phyloP scores from a whole-genome alignment of 345 rosid species.

The Rhizophora apiculata region DNA sequence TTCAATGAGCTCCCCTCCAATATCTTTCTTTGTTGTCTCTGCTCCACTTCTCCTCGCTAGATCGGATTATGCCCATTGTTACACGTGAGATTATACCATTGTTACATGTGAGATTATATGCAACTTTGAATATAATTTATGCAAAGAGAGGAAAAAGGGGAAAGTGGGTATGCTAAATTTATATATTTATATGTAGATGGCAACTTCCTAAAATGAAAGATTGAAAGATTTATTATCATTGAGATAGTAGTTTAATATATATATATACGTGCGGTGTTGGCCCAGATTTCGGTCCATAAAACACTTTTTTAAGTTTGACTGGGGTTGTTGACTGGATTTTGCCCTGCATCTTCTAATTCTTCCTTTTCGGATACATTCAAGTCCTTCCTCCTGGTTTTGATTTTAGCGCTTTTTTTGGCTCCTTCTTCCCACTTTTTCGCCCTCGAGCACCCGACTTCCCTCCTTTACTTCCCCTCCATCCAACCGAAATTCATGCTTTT shows the following conservation, averaged over 20 bases:
- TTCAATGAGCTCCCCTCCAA: constrained; percentile 17
- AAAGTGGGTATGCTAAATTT: neutral
- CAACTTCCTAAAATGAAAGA: constrained; percentile 12
- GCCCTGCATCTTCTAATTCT: neutral
- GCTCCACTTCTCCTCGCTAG: too few species aligned
- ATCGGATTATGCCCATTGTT: too few species aligned
- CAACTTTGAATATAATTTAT: too few species aligned
- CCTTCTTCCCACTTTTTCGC: constrained; percentile 48
- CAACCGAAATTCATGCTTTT: constrained; percentile 43
- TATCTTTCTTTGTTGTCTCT: neutral
- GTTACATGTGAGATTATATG: too few species aligned
- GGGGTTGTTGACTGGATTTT: constrained; percentile 33
- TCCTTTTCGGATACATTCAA: neutral
- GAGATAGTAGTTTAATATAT: too few species aligned
- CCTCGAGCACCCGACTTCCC: constrained; percentile 81
- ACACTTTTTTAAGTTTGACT: constrained; percentile 29
- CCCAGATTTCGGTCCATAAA: too few species aligned
- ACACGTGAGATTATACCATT: too few species aligned
- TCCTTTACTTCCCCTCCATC: constrained; percentile 27
- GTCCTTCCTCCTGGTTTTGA: constrained; percentile 13
- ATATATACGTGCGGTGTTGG: too few species aligned
- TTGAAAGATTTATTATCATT: neutral
- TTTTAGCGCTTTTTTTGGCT: constrained; percentile 37
- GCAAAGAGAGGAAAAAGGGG: neutral
- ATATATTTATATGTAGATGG: constrained; percentile 5